These are phyloP conservation scores for Moelleriella libera DNA, from an alignment of 2,329 filamentous ascomycete species.

Conservation along the genomic window DNA sequence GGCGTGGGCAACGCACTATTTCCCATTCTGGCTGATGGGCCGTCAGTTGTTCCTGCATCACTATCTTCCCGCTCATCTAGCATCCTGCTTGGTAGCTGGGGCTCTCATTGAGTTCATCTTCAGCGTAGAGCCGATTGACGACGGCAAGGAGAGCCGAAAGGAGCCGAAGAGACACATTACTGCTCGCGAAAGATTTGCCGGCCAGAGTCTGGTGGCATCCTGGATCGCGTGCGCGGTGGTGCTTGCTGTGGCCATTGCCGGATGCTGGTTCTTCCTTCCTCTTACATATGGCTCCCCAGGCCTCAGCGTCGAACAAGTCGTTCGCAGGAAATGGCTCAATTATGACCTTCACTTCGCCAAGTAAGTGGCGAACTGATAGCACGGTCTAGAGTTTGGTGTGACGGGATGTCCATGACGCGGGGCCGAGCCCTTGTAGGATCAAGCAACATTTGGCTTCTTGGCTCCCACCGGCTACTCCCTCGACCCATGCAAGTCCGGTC, in stretches of 20 bases:
- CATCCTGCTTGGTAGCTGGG: slow-evolving; percentile 78
- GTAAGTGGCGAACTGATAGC: slow-evolving; percentile 30
- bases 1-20: slow-evolving; percentile 92
- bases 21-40: slow-evolving; percentile 96
- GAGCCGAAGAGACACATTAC: slow-evolving; percentile 47
- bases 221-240: slow-evolving; percentile 71
- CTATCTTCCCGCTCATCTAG: slow-evolving; percentile 88
- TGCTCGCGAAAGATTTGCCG: slow-evolving; percentile 68
- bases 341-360: slow-evolving; percentile 99
- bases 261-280: slow-evolving; percentile 89
- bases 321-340: slow-evolving; percentile 83
- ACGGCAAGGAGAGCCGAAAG: slow-evolving; percentile 26
- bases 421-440: too few species aligned
- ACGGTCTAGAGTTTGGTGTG: too few species aligned
- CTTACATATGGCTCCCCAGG: slow-evolving; percentile 93
- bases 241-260: slow-evolving; percentile 50
- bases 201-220: slow-evolving; percentile 59
- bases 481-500: too few species aligned
- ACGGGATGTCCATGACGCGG: too few species aligned
- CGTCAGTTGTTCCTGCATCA: slow-evolving; percentile 97
- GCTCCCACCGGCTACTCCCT: too few species aligned
- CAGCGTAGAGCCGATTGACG: slow-evolving; percentile 58
- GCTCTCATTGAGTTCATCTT: slow-evolving; percentile 93
- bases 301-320: slow-evolving; percentile 62
- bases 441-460: too few species aligned